Conservation (phyloP, 192 early-diverging fungal species). For the Mortierella alpina region DNA sequence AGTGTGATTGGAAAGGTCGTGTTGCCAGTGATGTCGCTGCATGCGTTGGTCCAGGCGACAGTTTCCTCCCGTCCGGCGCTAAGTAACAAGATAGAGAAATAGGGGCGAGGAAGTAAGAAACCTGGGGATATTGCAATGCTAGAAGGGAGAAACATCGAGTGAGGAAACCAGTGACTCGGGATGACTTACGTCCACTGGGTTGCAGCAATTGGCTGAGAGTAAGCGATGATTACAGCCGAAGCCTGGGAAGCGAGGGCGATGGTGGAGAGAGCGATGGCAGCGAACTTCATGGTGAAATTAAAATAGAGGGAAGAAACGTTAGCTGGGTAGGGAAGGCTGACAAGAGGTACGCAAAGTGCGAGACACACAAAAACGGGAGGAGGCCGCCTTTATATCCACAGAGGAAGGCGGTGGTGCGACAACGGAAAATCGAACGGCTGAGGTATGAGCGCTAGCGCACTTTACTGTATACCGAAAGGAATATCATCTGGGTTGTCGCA, state of each 20-base stretch:
- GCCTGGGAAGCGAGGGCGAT: constrained; percentile 31
- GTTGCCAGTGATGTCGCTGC: constrained; percentile 15
- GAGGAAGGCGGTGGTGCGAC: no score
- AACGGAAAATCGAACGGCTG: no score
- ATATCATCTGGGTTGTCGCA: no score
- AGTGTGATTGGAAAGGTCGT: constrained; percentile 34
- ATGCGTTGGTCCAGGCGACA: constrained; percentile 30
- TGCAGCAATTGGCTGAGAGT: constrained; percentile 18
- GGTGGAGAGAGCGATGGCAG: constrained; percentile 5
- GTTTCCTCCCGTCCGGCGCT: constrained; percentile 20
- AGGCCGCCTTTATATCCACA: no score
- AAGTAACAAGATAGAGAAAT: not conserved
- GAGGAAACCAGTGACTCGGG: not conserved
- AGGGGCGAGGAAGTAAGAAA: not conserved
- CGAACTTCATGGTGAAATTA: constrained; percentile 13
- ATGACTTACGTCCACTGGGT: constrained; percentile 30
- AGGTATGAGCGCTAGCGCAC: no score
- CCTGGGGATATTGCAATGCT: not conserved
- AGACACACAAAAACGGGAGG: no score
- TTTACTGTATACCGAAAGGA: no score
- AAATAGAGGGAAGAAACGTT: no score
- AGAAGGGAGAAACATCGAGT: not conserved
- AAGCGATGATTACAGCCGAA: constrained; percentile 19
- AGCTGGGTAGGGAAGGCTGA: no score
- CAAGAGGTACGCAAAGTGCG: no score